A percentile compares a stretch with the other conserved stretches of the same genome.
Evolutionary conservation across 2,329 filamentous ascomycete genomes (phyloP).

Genomic region (Domatiomyces catenatus): DNA sequence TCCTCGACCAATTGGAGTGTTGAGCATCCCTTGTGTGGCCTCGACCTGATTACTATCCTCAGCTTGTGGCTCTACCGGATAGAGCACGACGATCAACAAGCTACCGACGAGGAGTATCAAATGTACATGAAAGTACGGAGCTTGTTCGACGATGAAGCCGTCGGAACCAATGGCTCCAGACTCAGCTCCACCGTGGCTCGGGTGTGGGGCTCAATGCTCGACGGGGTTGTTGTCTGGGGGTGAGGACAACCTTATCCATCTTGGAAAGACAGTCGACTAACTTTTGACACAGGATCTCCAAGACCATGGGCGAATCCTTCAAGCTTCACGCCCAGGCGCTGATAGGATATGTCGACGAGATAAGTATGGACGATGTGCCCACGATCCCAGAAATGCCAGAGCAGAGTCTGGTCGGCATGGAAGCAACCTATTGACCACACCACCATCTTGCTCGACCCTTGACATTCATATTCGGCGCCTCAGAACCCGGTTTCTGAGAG

Average conservation of each 20-base stretch:
- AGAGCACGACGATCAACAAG: conserved; percentile 93
- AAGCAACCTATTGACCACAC: conserved; percentile 10
- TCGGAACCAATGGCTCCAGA: conserved; percentile 65
- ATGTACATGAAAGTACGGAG: conserved; percentile 55
- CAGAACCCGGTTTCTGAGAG: not conserved
- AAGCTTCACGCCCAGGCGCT: conserved; percentile 91
- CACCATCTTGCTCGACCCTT: not conserved
- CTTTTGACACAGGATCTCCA: conserved; percentile 33
- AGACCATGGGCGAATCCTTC: conserved; percentile 96
- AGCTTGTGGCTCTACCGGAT: conserved; percentile 97
- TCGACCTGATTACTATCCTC: conserved; percentile 95
- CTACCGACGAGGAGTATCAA: conserved; percentile 63
- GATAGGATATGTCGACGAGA: conserved; percentile 79
- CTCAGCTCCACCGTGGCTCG: conserved; percentile 89
- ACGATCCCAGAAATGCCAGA: conserved; percentile 15
- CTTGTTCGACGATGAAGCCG: conserved; percentile 70
- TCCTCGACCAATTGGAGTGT: conserved; percentile 98
- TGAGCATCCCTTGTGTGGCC: conserved; percentile 87
- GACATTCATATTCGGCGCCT: not conserved
- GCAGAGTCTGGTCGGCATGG: conserved; percentile 14
- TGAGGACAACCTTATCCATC: conserved; percentile 41
- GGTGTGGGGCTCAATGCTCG: conserved; percentile 94
- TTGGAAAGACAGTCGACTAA: conserved; percentile 29
- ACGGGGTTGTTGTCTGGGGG: conserved; percentile 99
- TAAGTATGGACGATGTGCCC: conserved; percentile 29